These are phyloP conservation scores for Clathrospora elynae DNA, from an alignment of 2,329 filamentous ascomycete species.

Conservation along the genomic window DNA sequence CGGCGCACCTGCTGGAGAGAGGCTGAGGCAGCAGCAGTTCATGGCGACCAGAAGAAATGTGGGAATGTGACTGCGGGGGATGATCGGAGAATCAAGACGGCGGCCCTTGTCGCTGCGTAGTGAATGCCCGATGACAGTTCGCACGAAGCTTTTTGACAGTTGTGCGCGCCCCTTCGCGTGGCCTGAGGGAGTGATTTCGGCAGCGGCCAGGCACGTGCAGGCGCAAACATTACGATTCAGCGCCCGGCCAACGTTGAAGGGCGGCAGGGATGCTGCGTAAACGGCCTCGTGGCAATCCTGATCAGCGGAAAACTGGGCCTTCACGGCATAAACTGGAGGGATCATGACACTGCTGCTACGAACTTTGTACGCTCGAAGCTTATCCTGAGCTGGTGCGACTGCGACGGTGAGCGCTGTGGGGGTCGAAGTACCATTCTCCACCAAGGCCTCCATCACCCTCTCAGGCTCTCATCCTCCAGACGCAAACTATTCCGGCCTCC, in stretches of 20 bases:
- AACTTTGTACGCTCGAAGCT: slow-evolving; percentile 19
- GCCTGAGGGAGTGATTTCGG: no score
- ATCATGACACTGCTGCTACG: slow-evolving; percentile 10
- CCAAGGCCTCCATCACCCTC: no score
- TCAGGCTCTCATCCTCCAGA: no score
- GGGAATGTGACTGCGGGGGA: no score
- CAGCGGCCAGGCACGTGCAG: slow-evolving; percentile 15
- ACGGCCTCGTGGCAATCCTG: slow-evolving; percentile 22
- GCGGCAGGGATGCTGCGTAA: slow-evolving; percentile 12
- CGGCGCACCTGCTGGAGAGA: slow-evolving; percentile 6
- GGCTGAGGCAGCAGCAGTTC: slow-evolving; percentile 9
- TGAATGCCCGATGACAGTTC: background rate
- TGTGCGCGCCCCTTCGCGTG: background rate
- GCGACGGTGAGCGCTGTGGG: no score
- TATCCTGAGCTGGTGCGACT: slow-evolving; percentile 11
- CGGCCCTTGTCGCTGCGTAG: background rate
- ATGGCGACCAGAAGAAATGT: no score
- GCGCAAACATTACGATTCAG: no score
- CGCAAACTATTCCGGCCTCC: no score
- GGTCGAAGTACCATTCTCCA: no score
- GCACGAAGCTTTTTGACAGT: background rate
- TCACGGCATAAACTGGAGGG: slow-evolving; percentile 10
- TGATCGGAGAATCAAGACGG: no score
- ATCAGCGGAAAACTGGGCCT: slow-evolving; percentile 11
- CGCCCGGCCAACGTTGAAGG: slow-evolving; percentile 23